These are phyloP conservation scores for Colletotrichum falcatum DNA, from an alignment of 2,329 filamentous ascomycete genomes.

Conservation along the genomic window DNA sequence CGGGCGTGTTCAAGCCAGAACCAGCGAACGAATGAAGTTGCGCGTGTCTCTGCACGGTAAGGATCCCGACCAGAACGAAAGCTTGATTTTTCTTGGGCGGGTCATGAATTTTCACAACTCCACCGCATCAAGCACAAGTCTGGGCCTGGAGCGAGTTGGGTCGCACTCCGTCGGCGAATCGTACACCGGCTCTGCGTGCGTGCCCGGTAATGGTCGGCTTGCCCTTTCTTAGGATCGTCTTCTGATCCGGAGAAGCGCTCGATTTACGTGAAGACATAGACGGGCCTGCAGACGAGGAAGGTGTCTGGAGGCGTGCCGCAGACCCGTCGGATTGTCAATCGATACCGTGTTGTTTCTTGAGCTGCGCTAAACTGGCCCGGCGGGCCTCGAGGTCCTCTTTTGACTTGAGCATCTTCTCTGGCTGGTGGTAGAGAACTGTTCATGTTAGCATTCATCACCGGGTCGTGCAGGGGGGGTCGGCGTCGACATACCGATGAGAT, in stretches of 20 bases:
- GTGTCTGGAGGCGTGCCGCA: slow-evolving; percentile 61
- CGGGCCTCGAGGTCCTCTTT: slow-evolving; percentile 94
- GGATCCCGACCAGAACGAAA: slow-evolving; percentile 38
- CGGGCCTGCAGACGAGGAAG: slow-evolving; percentile 70
- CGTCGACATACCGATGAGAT: slow-evolving; percentile 86
- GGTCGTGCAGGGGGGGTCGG: slow-evolving; percentile 19
- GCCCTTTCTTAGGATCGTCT: slow-evolving; percentile 59
- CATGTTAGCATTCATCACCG: slow-evolving; percentile 22
- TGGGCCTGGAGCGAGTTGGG: slow-evolving; percentile 48
- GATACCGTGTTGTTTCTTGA: slow-evolving; percentile 98
- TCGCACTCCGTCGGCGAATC: slow-evolving; percentile 56
- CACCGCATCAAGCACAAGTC: slow-evolving; percentile 52
- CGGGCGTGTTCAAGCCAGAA: slow-evolving; percentile 41
- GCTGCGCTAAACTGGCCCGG: slow-evolving; percentile 96
- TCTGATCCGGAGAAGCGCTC: slow-evolving; percentile 54
- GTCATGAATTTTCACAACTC: slow-evolving; percentile 32
- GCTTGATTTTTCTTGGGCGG: slow-evolving; percentile 30
- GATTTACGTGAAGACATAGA: slow-evolving; percentile 60
- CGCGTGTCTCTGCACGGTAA: slow-evolving; percentile 24
- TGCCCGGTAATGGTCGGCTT: slow-evolving; percentile 54
- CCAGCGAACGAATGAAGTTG: slow-evolving; percentile 37
- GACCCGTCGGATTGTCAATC: slow-evolving; percentile 90
- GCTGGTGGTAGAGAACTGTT: slow-evolving; percentile 72
- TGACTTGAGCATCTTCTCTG: slow-evolving; percentile 79
- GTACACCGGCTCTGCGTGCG: slow-evolving; percentile 55